These are phyloP conservation scores for Yamadazyma membranifaciens DNA, from an alignment of 1,139 yeast genomes.

Conservation along the genomic window DNA sequence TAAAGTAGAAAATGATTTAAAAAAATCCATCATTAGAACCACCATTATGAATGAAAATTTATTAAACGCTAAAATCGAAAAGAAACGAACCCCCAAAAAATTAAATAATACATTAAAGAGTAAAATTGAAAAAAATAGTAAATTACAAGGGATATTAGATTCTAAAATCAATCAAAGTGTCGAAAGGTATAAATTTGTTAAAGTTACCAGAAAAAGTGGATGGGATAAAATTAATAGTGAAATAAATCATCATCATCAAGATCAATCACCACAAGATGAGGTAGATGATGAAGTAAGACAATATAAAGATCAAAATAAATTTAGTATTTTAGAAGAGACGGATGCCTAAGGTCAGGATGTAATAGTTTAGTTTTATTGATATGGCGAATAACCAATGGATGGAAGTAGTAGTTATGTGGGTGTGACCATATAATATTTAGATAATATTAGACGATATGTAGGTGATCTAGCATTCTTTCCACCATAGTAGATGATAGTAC, in stretches of 20 bases:
- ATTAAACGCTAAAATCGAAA: conserved; percentile 53
- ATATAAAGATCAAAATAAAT: conserved; percentile 41
- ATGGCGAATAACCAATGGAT: no score
- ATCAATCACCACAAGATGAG: conserved; percentile 23
- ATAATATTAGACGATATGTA: no score
- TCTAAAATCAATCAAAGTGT: conserved; percentile 65
- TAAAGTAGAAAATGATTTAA: conserved; percentile 57
- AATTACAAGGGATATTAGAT: conserved; percentile 54
- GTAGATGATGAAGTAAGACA: conserved; percentile 30
- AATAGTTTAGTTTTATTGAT: no score
- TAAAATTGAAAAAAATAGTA: conserved; percentile 48
- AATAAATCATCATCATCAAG: conserved; percentile 3
- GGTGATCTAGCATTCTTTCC: no score
- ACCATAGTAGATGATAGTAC: no score
- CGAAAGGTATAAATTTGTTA: conserved; percentile 60
- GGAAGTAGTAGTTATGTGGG: no score
- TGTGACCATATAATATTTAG: no score
- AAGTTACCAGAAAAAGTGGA: conserved; percentile 61
- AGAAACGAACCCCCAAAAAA: conserved; percentile 31
- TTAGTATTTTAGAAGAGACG: conserved; percentile 49
- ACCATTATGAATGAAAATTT: conserved; percentile 67
- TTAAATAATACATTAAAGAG: conserved; percentile 35
- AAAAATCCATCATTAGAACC: conserved; percentile 64
- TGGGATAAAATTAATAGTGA: conserved; percentile 65
- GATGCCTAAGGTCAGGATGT: conserved; percentile 36